A percentile compares a stretch with the other conserved stretches of the same genome.
phyloP scores from a whole-genome alignment of 2,329 filamentous ascomycete genomes.

The Epichloe sibirici region DNA sequence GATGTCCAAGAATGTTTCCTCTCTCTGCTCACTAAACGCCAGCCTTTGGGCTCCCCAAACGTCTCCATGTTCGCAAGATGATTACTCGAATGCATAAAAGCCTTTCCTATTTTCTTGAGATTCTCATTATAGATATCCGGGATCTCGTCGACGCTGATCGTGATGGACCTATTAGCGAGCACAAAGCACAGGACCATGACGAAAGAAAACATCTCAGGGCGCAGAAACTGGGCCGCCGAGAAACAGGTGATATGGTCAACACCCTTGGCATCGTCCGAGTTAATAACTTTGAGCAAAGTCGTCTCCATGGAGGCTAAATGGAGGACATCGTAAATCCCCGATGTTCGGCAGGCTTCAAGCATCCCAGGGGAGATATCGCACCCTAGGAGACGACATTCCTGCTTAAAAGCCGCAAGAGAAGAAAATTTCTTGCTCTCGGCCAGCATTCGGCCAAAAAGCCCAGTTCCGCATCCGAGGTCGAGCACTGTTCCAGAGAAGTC shows the following conservation, averaged over 20 bases:
- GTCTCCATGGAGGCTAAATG: background rate
- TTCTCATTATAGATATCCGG: background rate
- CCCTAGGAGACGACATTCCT: background rate
- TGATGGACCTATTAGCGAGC: background rate
- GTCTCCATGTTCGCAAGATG: background rate
- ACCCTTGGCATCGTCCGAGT: background rate
- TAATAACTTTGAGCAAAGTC: background rate
- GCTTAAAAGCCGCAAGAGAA: background rate
- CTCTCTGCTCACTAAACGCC: background rate
- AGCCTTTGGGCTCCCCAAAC: background rate
- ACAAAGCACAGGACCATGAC: background rate
- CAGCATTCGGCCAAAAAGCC: background rate
- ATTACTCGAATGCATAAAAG: background rate
- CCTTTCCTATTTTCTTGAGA: background rate
- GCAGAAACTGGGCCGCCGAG: background rate
- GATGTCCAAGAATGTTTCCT: background rate
- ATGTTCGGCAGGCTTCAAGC: background rate
- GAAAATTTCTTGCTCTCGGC: background rate
- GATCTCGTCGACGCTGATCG: background rate
- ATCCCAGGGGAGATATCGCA: conserved; percentile 1
- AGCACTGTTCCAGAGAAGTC: background rate
- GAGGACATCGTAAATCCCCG: background rate
- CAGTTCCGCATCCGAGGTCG: background rate
- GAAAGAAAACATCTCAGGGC: background rate
- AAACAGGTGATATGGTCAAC: background rate